phyloP scores from a whole-genome alignment of 139 green algal genomes.

The Micractinium conductrix region DNA sequence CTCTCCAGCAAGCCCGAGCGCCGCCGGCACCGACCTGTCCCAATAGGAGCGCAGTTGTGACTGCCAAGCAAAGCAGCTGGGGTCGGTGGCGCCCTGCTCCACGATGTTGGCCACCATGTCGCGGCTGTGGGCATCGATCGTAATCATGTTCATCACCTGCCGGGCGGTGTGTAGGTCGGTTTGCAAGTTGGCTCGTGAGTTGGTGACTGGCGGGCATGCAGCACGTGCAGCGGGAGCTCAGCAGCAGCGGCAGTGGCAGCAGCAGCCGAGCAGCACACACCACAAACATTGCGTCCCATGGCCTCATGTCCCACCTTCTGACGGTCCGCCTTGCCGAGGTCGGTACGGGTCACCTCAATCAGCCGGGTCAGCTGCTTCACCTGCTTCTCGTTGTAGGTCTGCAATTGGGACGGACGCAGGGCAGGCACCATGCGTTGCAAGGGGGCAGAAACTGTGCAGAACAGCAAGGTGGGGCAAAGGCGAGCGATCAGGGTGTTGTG shows the following conservation, averaged over 20 bases:
- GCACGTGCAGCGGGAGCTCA: too few relatives aligned
- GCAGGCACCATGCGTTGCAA: too few relatives aligned
- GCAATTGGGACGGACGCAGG: conserved; percentile 26
- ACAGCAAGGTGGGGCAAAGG: background rate
- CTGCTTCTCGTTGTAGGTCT: conserved; percentile 87
- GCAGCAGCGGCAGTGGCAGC: too few relatives aligned
- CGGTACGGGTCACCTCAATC: conserved; percentile 85
- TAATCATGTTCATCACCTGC: conserved; percentile 71
- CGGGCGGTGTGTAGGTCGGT: too few relatives aligned
- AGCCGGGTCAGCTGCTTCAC: conserved; percentile 88
- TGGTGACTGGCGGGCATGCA: too few relatives aligned
- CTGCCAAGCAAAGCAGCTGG: conserved; percentile 89
- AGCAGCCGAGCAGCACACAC: too few relatives aligned
- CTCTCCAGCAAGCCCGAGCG: too few relatives aligned
- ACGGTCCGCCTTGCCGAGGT: conserved; percentile 80
- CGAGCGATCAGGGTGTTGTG: background rate
- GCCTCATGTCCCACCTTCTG: conserved; percentile 81
- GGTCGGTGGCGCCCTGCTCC: conserved; percentile 78
- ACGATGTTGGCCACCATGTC: conserved; percentile 86
- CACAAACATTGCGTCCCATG: background rate
- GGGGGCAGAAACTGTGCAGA: background rate
- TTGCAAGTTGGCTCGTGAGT: too few relatives aligned
- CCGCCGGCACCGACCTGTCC: conserved; percentile 65
- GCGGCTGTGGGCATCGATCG: conserved; percentile 90
- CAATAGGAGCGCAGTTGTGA: conserved; percentile 85